These are phyloP conservation scores for Parastagonospora nodorum DNA, from an alignment of 2,329 filamentous ascomycete genomes.

Conservation along the genomic window DNA sequence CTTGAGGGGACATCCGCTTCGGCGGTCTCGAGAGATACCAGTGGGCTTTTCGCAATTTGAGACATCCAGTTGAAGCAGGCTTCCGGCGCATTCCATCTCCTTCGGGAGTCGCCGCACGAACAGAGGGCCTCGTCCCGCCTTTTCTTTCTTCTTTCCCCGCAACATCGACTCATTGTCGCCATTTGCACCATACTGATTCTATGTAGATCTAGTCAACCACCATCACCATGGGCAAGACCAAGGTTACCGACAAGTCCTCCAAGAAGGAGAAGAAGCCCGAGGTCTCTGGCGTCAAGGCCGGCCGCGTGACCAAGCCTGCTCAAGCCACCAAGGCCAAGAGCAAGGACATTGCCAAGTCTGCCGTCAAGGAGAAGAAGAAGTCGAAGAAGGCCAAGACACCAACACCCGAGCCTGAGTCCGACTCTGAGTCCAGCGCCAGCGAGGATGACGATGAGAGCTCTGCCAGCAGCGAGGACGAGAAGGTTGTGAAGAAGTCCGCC, in stretches of 20 bases:
- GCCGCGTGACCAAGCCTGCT: conserved; percentile 69
- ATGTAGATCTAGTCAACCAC: conserved; percentile 33
- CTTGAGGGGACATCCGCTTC: conserved; percentile 48
- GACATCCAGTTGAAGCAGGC: conserved; percentile 45
- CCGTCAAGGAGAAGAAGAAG: conserved; percentile 58
- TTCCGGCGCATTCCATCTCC: conserved; percentile 29
- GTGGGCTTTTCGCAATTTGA: conserved; percentile 51
- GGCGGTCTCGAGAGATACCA: conserved; percentile 49
- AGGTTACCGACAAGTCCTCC: conserved; percentile 38
- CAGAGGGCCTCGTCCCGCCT: conserved; percentile 26
- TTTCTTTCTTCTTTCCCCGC: conserved; percentile 20
- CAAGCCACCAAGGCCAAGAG: conserved; percentile 69
- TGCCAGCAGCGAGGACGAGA: conserved; percentile 38
- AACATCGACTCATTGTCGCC: conserved; percentile 4
- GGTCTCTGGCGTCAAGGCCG: conserved; percentile 67
- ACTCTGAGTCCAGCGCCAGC: conserved; percentile 44
- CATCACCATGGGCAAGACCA: conserved; percentile 45
- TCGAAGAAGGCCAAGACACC: conserved; percentile 55
- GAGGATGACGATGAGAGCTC: conserved; percentile 41
- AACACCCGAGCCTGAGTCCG: conserved; percentile 53
- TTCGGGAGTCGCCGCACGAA: conserved; percentile 25
- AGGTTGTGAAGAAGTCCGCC: conserved; percentile 42
- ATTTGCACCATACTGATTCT: conserved; percentile 35
- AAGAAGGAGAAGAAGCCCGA: conserved; percentile 65
- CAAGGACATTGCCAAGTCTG: conserved; percentile 67